Percentiles rank a stretch among this genome's conserved stretches.
Conservation (phyloP, 768 basidiomycete genomes). For the Nidularia sp. region DNA sequence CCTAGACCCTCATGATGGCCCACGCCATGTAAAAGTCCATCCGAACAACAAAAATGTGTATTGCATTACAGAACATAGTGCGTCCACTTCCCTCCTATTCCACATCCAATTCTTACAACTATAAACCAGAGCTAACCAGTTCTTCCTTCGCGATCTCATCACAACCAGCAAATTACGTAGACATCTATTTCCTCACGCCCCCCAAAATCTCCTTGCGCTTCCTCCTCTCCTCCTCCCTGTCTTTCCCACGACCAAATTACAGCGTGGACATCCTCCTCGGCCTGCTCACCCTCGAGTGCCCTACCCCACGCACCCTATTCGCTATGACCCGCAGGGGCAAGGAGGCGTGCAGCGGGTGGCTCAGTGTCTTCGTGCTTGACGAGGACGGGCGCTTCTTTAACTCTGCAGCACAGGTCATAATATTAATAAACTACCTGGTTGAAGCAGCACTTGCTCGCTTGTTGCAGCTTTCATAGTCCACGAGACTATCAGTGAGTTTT, state of each 20-base stretch:
- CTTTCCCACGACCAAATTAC: slow-evolving; percentile 12
- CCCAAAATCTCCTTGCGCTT: slow-evolving; percentile 11
- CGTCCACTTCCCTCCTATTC: not conserved
- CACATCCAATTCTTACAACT: too few species aligned
- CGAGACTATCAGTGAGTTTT: slow-evolving; percentile 38
- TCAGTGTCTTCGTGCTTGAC: slow-evolving; percentile 33
- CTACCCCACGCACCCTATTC: slow-evolving; percentile 35
- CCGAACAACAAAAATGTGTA: slow-evolving; percentile 49
- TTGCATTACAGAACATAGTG: slow-evolving; percentile 50
- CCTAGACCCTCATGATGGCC: slow-evolving; percentile 34
- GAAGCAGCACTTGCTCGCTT: too few species aligned
- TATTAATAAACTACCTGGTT: too few species aligned
- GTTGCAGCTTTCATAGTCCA: slow-evolving; percentile 3
- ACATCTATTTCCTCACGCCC: slow-evolving; percentile 33
- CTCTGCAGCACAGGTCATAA: slow-evolving; percentile 15
- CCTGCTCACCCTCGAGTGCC: slow-evolving; percentile 28
- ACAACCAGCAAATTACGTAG: slow-evolving; percentile 38
- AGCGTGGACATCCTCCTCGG: slow-evolving; percentile 45
- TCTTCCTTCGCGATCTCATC: not conserved
- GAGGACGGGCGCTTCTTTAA: slow-evolving; percentile 4
- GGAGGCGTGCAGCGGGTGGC: slow-evolving; percentile 32
- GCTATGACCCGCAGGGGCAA: slow-evolving; percentile 38
- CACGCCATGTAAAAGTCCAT: slow-evolving; percentile 49
- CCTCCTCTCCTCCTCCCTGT: slow-evolving; percentile 5
- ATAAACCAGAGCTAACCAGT: too few species aligned